phyloP scores from a whole-genome alignment of 2,329 filamentous ascomycete species.

The Trichoderma arundinaceum region DNA sequence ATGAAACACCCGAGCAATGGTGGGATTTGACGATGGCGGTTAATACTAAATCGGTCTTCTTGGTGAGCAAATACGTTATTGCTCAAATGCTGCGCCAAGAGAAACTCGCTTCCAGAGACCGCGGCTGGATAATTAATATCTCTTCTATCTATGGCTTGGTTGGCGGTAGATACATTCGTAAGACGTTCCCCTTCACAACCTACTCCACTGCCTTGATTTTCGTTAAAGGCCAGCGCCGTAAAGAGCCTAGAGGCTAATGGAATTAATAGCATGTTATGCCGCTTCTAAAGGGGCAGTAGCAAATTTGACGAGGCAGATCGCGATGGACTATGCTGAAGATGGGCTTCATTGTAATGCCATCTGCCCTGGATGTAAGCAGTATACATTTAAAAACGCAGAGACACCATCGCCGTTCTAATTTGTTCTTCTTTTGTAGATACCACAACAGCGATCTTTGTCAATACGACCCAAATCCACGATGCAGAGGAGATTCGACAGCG shows the following conservation, averaged over 20 bases:
- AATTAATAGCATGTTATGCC: conserved; percentile 47
- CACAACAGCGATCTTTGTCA: conserved; percentile 39
- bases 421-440: conserved; percentile 34
- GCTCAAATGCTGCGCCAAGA: conserved; percentile 58
- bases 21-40: conserved; percentile 53
- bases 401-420: too few species aligned
- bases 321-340: conserved; percentile 55
- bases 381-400: too few species aligned
- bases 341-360: conserved; percentile 60
- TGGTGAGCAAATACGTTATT: conserved; percentile 53
- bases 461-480: conserved; percentile 35
- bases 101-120: conserved; percentile 45
- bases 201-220: too few species aligned
- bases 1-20: conserved; percentile 51
- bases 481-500: conserved; percentile 29
- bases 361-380: conserved; percentile 53
- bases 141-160: conserved; percentile 52
- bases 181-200: background rate
- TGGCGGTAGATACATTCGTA: conserved; percentile 39
- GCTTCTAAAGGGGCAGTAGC: conserved; percentile 57
- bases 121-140: conserved; percentile 58
- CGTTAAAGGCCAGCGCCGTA: too few species aligned
- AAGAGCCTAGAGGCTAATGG: background rate
- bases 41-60: conserved; percentile 48
- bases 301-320: conserved; percentile 55